A percentile compares a stretch with the other conserved stretches of the same genome.
Conservation (phyloP, 2,329 filamentous ascomycete species). For the Monilinia aucupariae region DNA sequence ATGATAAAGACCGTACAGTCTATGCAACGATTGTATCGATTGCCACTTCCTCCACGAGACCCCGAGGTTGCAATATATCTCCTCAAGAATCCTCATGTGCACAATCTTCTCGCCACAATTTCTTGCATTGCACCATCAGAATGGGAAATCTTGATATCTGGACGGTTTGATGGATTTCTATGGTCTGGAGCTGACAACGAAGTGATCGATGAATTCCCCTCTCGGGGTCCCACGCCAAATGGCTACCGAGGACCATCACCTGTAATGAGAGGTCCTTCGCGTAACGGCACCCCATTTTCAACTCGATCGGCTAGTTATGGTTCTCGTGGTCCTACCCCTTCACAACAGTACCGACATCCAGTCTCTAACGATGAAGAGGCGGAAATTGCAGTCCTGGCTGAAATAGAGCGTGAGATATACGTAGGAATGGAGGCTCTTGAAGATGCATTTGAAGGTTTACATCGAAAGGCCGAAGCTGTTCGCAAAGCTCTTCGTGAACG, state of each 20-base stretch:
- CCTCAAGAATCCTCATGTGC: slow-evolving; percentile 72
- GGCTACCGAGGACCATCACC: slow-evolving; percentile 37
- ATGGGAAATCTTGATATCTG: slow-evolving; percentile 92
- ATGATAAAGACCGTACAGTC: slow-evolving; percentile 70
- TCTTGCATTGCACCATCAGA: slow-evolving; percentile 86
- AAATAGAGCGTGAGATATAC: slow-evolving; percentile 91
- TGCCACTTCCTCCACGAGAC: slow-evolving; percentile 68
- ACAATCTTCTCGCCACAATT: slow-evolving; percentile 81
- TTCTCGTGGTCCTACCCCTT: slow-evolving; percentile 52
- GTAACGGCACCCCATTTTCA: slow-evolving; percentile 33
- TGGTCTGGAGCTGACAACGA: slow-evolving; percentile 82
- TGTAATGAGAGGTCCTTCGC: slow-evolving; percentile 26
- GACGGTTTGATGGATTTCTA: slow-evolving; percentile 90
- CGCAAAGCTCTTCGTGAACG: slow-evolving; percentile 75
- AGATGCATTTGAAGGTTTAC: slow-evolving; percentile 88
- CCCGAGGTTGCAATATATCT: slow-evolving; percentile 83
- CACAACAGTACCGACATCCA: slow-evolving; percentile 48
- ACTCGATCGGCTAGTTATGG: slow-evolving; percentile 32
- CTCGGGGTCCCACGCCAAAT: slow-evolving; percentile 49
- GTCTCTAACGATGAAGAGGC: slow-evolving; percentile 92
- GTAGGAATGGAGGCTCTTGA: slow-evolving; percentile 90
- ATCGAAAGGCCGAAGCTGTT: slow-evolving; percentile 75
- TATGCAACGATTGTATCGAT: slow-evolving; percentile 77
- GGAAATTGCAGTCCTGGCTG: slow-evolving; percentile 82
- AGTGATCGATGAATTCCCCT: slow-evolving; percentile 40